Base-by-base conservation (phyloP, 768 basidiomycete species). In the Boletus rufocinnamomeus region DNA sequence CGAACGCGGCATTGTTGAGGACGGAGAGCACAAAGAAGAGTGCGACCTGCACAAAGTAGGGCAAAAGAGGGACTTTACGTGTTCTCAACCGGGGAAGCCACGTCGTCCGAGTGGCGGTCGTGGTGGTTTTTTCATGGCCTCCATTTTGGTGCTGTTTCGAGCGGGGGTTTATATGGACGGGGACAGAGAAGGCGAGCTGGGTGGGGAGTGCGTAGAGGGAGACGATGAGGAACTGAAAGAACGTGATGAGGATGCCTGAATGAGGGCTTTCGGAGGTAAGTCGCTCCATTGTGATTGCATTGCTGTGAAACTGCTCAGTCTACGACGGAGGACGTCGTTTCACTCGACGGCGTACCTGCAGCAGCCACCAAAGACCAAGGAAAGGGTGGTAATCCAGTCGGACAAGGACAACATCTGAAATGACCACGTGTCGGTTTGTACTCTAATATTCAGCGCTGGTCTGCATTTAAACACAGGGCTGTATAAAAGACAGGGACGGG, bases 1-100 rank as follows among this genome's bases (percentile, higher is more conserved):
- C 89, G 68, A 98, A 96, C 1, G 93, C 94, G n/a, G 82, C 84
- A 75, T 95, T 97, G 72, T 97, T 98, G 63, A 98, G 77, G 59
- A 90, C 69, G 7, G 91, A 94, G 52, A 93, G 79, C 5, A 80
- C 71, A 59, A 90, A 88, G 74, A 95, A 95, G 37, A 98, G 77
- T 1, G 79, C 79, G 48, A 95, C 94, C 73, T 97, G 94, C 2
- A 86, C 73, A 28, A 89, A 66, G 77, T 95, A 95, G 14, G 86
- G 79, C 9, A 75, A 72, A 21, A 96, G 69, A 6, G 93, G 92
- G 13, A 96, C 85, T 60, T 77, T 77, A 8, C 89, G 82, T 13
- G 81, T 79, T 63, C 82, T 84, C 23, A 91, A 76, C 5, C 78
- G 77, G 7, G 85, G 87, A 10, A 63, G 21, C 62, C 59, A 63